phyloP scores from a whole-genome alignment of 345 rosid species.

The Rhodamnia argentea region DNA sequence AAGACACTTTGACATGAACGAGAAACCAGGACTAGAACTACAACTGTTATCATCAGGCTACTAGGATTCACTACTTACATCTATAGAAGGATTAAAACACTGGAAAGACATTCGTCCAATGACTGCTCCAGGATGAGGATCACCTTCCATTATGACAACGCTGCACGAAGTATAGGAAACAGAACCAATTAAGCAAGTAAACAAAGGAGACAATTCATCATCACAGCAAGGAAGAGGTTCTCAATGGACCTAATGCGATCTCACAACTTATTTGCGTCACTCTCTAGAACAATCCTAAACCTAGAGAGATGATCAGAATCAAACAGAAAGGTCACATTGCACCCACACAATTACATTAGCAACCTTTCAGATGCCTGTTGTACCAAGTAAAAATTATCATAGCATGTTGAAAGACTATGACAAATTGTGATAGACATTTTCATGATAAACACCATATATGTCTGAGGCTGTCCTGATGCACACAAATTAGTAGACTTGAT shows the following conservation, averaged over 20 bases:
- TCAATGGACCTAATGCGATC: neutral
- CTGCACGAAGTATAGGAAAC: constrained; percentile 15
- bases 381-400: neutral
- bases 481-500: neutral
- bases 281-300: neutral
- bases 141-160: constrained; percentile 81
- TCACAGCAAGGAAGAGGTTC: neutral
- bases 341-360: neutral
- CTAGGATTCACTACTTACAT: constrained; percentile 48
- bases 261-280: neutral
- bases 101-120: constrained; percentile 94
- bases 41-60: neutral
- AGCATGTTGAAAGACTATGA: neutral
- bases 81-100: constrained; percentile 83
- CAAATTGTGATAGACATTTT: neutral
- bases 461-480: neutral
- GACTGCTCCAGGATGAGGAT: constrained; percentile 77
- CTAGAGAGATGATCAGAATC: neutral
- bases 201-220: neutral
- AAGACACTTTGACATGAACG: constrained; percentile 8
- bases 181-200: neutral
- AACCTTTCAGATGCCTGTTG: neutral
- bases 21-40: neutral
- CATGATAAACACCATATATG: neutral
- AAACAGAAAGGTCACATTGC: neutral